Conservation (phyloP, 1,284 basidiomycete genomes). For the Leccinum angustisporum region DNA sequence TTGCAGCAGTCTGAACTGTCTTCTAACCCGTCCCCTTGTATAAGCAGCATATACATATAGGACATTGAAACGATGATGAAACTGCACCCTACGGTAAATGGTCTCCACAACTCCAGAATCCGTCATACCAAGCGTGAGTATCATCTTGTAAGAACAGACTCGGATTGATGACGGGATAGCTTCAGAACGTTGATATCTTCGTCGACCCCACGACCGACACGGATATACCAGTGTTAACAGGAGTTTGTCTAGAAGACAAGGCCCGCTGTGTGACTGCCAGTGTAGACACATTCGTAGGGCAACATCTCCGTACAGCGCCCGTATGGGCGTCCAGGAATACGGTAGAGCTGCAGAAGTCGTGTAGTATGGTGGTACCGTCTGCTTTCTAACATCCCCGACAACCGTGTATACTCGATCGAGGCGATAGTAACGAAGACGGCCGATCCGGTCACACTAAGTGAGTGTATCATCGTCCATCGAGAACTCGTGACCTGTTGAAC, state of each 20-base stretch:
- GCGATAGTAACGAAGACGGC: constrained; percentile 2
- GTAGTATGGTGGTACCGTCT: constrained; percentile 27
- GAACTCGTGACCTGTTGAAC: constrained; percentile 2
- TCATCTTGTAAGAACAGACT: background rate
- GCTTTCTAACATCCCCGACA: constrained; percentile 37
- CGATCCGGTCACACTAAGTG: constrained; percentile 30
- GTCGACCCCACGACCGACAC: constrained; percentile 9
- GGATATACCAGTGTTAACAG: constrained; percentile 37
- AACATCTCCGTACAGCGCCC: constrained; percentile 33
- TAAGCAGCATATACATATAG: too few relatives aligned
- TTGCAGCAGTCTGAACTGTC: too few relatives aligned
- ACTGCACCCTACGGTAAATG: too few relatives aligned
- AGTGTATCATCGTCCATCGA: background rate
- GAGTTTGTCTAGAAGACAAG: constrained; percentile 41
- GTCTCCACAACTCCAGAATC: too few relatives aligned
- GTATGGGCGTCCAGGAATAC: constrained; percentile 41
- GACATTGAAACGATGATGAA: too few relatives aligned
- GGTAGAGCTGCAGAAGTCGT: constrained; percentile 40
- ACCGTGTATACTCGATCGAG: constrained; percentile 25
- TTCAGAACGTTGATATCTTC: constrained; percentile 34
- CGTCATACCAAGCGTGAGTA: constrained; percentile 49
- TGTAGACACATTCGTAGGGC: constrained; percentile 21
- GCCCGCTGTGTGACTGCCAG: constrained; percentile 31
- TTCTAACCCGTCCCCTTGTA: too few relatives aligned
- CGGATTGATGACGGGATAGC: background rate